Evolutionary conservation across 768 basidiomycete genomes (phyloP).

Genomic region (Leucocoprinus sp.): DNA sequence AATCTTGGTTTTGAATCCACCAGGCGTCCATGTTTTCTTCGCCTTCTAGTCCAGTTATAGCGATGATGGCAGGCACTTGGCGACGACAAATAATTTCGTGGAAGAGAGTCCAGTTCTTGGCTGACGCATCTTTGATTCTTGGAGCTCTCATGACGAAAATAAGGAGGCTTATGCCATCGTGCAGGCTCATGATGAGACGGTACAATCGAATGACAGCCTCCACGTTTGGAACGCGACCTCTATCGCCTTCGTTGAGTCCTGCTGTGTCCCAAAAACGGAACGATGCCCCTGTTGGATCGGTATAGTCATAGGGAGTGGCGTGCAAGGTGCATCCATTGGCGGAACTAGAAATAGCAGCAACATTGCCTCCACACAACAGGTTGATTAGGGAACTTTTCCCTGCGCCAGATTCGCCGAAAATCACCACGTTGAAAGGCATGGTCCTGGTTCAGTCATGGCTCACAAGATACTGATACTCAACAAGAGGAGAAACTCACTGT

Average conservation of each 20-base stretch:
- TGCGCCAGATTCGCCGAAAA: conserved; percentile 33
- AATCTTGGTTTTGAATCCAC: conserved; percentile 23
- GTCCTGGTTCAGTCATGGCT: background rate
- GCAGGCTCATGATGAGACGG: conserved; percentile 25
- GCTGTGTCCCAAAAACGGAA: conserved; percentile 31
- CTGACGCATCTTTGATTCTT: conserved; percentile 23
- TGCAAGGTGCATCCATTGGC: conserved; percentile 29
- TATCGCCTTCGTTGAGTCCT: conserved; percentile 29
- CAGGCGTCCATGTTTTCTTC: conserved; percentile 19
- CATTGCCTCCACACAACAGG: conserved; percentile 23
- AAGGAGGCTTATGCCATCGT: conserved; percentile 30
- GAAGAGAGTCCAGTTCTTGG: conserved; percentile 32
- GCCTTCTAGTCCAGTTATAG: conserved; percentile 30
- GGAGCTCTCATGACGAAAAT: conserved; percentile 32
- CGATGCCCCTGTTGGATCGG: conserved; percentile 15
- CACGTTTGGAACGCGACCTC: conserved; percentile 15
- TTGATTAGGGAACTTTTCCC: conserved; percentile 37
- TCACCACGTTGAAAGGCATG: conserved; percentile 21
- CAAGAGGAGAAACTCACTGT: too few relatives aligned
- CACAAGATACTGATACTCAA: too few relatives aligned
- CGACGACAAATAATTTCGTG: conserved; percentile 27
- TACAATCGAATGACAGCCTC: conserved; percentile 19
- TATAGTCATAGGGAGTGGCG: conserved; percentile 17
- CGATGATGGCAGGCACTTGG: conserved; percentile 30
- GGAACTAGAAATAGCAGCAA: conserved; percentile 24